Evolutionary conservation across 179 eudicot species (phyloP).

Genomic region (Drosera spatulata): DNA sequence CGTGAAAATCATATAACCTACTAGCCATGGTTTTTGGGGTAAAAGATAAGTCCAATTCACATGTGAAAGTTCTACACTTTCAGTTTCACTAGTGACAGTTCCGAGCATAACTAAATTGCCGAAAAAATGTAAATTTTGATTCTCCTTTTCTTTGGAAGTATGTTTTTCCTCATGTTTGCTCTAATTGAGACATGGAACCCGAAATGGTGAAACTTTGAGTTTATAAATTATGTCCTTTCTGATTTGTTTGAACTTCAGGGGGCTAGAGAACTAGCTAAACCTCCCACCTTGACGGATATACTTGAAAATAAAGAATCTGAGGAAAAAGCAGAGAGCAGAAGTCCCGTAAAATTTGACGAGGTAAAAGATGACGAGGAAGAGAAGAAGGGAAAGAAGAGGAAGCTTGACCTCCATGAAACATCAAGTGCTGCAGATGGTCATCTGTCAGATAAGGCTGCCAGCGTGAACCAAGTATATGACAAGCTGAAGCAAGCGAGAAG

Average conservation of each 20-base stretch:
- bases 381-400: constrained; percentile 38
- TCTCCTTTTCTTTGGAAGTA: no score
- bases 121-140: no score
- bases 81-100: no score
- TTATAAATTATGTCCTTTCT: neutral
- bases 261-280: constrained; percentile 62
- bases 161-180: neutral
- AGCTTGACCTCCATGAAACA: constrained; percentile 16
- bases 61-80: no score
- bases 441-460: constrained; percentile 15
- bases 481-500: constrained; percentile 61
- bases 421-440: neutral
- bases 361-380: constrained; percentile 8
- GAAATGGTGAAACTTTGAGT: neutral
- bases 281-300: constrained; percentile 53
- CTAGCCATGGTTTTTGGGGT: no score
- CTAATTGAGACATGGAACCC: neutral
- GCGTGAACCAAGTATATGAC: constrained; percentile 25
- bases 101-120: neutral
- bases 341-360: neutral
- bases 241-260: constrained; percentile 26
- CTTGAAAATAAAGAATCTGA: constrained; percentile 20
- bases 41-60: no score
- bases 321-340: constrained; percentile 1
- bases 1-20: no score